These are phyloP conservation scores for Ceratobasidium sp. DNA, from an alignment of 1,284 basidiomycete genomes.

Conservation along the genomic window DNA sequence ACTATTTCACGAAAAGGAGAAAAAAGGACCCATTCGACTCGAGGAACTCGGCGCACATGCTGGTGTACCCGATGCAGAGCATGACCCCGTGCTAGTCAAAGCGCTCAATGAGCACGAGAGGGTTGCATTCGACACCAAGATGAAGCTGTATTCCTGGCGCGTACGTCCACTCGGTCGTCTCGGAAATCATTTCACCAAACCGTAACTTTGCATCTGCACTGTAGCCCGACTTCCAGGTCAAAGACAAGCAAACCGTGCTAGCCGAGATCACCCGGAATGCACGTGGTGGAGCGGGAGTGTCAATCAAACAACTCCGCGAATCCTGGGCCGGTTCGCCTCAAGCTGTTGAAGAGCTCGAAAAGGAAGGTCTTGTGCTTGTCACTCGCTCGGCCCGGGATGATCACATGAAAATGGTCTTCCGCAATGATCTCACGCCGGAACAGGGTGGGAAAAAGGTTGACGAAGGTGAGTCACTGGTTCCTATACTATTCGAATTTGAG, in stretches of 20 bases:
- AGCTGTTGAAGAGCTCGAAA: constrained; percentile 84
- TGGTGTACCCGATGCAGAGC: constrained; percentile 71
- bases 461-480: constrained; percentile 63
- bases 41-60: constrained; percentile 85
- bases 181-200: constrained; percentile 2
- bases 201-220: not conserved
- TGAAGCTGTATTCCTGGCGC: constrained; percentile 80
- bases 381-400: constrained; percentile 85
- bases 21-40: constrained; percentile 78
- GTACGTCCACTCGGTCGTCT: constrained; percentile 51
- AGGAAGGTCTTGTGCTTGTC: constrained; percentile 86
- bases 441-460: constrained; percentile 78
- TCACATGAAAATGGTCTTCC: constrained; percentile 86
- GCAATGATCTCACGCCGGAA: constrained; percentile 84
- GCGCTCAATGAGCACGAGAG: constrained; percentile 83
- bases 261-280: constrained; percentile 83
- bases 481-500: constrained; percentile 8
- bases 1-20: constrained; percentile 52
- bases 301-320: constrained; percentile 84
- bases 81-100: constrained; percentile 72
- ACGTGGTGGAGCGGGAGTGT: constrained; percentile 79
- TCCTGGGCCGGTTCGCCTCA: constrained; percentile 86
- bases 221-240: constrained; percentile 86
- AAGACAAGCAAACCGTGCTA: constrained; percentile 80
- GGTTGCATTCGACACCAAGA: constrained; percentile 79